Conservation (phyloP, 2,329 filamentous ascomycete genomes). For the Chaetomiaceae sp. region DNA sequence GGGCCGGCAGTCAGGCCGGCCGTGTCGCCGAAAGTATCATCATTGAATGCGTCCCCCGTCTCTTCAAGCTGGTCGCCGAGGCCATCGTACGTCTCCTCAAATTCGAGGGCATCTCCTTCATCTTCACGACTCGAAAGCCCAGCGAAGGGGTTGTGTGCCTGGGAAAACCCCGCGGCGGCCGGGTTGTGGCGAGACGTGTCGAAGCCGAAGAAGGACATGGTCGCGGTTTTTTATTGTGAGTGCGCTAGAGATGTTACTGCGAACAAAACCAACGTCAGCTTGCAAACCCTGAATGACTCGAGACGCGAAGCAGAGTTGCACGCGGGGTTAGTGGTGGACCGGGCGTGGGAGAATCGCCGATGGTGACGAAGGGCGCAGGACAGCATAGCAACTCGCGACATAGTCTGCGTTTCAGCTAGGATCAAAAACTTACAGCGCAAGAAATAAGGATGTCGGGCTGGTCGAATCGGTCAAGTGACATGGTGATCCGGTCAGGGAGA, state of each 20-base stretch:
- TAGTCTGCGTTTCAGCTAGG: background rate
- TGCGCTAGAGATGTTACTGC: constrained; percentile 15
- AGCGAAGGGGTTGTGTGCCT: constrained; percentile 80
- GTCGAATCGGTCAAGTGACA: constrained; percentile 20
- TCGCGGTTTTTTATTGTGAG: constrained; percentile 14
- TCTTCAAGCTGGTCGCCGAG: constrained; percentile 88
- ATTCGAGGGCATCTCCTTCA: constrained; percentile 62
- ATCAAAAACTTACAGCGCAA: constrained; percentile 17
- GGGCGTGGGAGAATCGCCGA: too few relatives aligned
- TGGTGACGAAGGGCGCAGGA: background rate
- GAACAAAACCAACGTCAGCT: background rate
- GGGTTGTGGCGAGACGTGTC: constrained; percentile 66
- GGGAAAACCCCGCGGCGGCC: constrained; percentile 74
- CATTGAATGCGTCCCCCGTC: constrained; percentile 89
- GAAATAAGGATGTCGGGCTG: constrained; percentile 16
- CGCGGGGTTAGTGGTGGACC: background rate
- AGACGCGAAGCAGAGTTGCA: too few relatives aligned
- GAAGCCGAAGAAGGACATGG: constrained; percentile 92
- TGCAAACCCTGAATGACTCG: background rate
- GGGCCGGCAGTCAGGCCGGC: constrained; percentile 39
- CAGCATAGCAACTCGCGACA: background rate
- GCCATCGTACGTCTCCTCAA: constrained; percentile 96
- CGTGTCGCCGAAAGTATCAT: constrained; percentile 77
- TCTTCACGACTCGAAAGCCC: constrained; percentile 64
- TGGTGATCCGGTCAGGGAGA: constrained; percentile 21